Base-by-base conservation (phyloP, 108 stramenopile genomes). In the Nannochloropsis gaditana region DNA sequence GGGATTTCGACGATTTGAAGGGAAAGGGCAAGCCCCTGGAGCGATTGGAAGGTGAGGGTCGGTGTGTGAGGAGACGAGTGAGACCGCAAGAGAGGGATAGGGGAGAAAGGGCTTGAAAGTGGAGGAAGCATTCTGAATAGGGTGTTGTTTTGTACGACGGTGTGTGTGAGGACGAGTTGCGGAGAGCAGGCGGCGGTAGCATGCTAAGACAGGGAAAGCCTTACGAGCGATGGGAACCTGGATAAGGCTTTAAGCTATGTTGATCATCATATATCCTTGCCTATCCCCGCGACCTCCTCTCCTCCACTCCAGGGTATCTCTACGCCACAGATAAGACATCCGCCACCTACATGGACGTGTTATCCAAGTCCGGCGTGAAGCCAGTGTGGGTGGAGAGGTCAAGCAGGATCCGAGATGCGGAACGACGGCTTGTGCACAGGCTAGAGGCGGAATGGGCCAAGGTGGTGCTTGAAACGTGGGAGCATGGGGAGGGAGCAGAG, bases 401-500 rank as follows among this genome's bases (percentile, higher is more conserved):
- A 15, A 15, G 15, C 59, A 15, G 59, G 59, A 73, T 73, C 15
- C 15, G n/a, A n/a, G 59, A 73, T 2, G 59, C 59, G n/a, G 59
- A 73, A 8, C 15, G n/a, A 73, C 15, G 59, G 59, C 3, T 73
- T 15, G 15, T 73, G 59, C 15, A 73, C 19, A 73, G 59, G n/a
- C 2, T 73, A n/a, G 59, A 73, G 59, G 59, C 19, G n/a, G 59
- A 73, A 8, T 73, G 59, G 59, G 59, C 59, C 59, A 73, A 73
- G 59, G 59, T 73, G 59, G 59, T 73, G 59, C n/a, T 73, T 15
- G 59, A 73, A n/a, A 73, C n/a, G 4, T 73, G 59, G 59, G 59
- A 73, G 59, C 19, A 73, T 1, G 59, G n/a, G 59, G 8, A 73
- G 59, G 59, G 59, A 6, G n/a, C 15, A 73, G 59, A n/a, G 59